Conservation (phyloP, 176 grass and related monocot genomes). For the Ampelocalamus luodianensis region DNA sequence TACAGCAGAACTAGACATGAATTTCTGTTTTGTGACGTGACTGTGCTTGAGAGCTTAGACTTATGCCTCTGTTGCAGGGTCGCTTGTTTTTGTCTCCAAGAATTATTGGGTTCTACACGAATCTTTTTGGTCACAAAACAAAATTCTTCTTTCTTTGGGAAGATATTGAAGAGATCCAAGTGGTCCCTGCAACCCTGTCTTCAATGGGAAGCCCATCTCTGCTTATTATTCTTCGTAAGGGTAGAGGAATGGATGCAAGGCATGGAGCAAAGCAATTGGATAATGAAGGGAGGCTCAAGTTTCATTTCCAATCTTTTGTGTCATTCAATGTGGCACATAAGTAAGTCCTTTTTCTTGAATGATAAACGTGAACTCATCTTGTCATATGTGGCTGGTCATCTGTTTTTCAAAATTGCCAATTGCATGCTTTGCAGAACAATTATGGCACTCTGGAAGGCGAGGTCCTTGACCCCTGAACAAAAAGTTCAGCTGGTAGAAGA, state of each 20-base stretch:
- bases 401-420: slow-evolving; percentile 30
- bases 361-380: neutral
- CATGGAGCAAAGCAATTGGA: slow-evolving; percentile 85
- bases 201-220: slow-evolving; percentile 88
- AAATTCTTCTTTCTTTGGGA: slow-evolving; percentile 99
- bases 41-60: slow-evolving; percentile 1
- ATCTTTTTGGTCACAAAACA: slow-evolving; percentile 94
- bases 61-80: slow-evolving; percentile 62
- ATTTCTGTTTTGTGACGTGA: neutral
- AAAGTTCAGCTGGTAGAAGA: slow-evolving; percentile 88
- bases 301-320: slow-evolving; percentile 95
- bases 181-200: slow-evolving; percentile 66
- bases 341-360: slow-evolving; percentile 56
- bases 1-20: slow-evolving; percentile 1
- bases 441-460: slow-evolving; percentile 86
- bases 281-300: slow-evolving; percentile 75
- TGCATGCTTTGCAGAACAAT: slow-evolving; percentile 74
- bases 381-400: slow-evolving; percentile 21
- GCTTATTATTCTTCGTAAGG: slow-evolving; percentile 78
- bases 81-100: slow-evolving; percentile 93
- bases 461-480: slow-evolving; percentile 85
- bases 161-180: slow-evolving; percentile 91
- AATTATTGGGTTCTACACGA: slow-evolving; percentile 94
- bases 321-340: slow-evolving; percentile 78
- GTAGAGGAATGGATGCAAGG: slow-evolving; percentile 82